A percentile compares a stretch with the other conserved stretches of the same genome.
phyloP scores from a whole-genome alignment of 1,284 basidiomycete species.

The Naganishia albida region DNA sequence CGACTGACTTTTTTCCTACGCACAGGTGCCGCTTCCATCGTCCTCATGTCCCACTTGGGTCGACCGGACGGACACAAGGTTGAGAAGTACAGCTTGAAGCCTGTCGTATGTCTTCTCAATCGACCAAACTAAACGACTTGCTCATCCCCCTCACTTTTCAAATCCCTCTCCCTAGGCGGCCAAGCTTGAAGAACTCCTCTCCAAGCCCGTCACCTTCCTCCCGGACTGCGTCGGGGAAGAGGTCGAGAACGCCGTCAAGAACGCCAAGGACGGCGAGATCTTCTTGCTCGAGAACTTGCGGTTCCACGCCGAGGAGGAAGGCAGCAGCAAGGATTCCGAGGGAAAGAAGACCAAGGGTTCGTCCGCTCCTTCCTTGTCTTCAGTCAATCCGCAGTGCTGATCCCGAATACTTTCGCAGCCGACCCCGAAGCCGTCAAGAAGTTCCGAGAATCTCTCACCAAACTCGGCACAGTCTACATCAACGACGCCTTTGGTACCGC shows the following conservation, averaged over 20 bases:
- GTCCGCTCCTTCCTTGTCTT: conserved; percentile 22
- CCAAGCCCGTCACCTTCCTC: conserved; percentile 75
- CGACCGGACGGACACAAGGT: conserved; percentile 91
- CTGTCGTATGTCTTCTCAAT: conserved; percentile 59
- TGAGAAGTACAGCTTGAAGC: conserved; percentile 87
- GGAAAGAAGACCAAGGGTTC: conserved; percentile 80
- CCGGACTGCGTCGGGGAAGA: conserved; percentile 83
- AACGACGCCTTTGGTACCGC: conserved; percentile 99
- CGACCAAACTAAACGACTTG: too few species aligned
- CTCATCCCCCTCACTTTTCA: not conserved
- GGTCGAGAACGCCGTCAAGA: conserved; percentile 72
- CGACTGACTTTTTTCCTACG: not conserved
- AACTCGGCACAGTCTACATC: conserved; percentile 93
- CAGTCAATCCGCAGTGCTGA: not conserved
- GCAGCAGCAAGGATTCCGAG: conserved; percentile 86
- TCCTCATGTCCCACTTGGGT: conserved; percentile 97
- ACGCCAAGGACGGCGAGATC: conserved; percentile 72
- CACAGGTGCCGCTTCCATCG: conserved; percentile 76
- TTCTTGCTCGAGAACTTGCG: conserved; percentile 96
- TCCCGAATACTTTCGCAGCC: conserved; percentile 55
- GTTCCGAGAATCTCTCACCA: conserved; percentile 85
- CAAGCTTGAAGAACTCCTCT: conserved; percentile 71
- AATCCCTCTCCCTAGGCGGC: conserved; percentile 47
- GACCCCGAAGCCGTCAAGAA: conserved; percentile 76
- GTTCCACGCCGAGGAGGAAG: conserved; percentile 98